Base-by-base conservation (phyloP, 768 basidiomycete genomes). In the Holtermannia corniformis region DNA sequence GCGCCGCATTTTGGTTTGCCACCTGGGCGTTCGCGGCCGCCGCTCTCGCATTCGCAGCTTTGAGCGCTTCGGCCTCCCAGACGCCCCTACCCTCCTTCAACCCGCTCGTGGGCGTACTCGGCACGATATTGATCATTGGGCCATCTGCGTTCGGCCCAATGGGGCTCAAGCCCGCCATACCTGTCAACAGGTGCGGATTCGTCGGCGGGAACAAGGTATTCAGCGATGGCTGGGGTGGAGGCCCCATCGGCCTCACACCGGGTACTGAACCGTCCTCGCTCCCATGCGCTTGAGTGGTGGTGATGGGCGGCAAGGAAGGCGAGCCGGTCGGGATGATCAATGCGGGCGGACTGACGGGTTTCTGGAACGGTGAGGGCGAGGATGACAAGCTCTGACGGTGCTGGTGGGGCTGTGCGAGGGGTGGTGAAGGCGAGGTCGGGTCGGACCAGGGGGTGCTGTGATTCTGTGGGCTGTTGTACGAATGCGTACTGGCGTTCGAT, bases 101-200 rank as follows among this genome's bases (percentile, higher is more conserved):
- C 12, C 66, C 66, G 22, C 62, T 63, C 32, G 65, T 65, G 2
- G 66, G 66, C 20, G 66, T 68, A 58, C 66, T 68, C 13, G 66
- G 66, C 48, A 65, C 63, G 13, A 68, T 53, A 44, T 56, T 65
- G 47, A 68, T 68, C 56, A 59, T 58, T 10, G 66, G 66, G 5
- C 66, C 66, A 50, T 65, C 66, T 11, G 58, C 63, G 54, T 55
- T 63, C 12, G 66, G 63, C 4, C 56, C 63, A 40, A 68, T 65
- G 7, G 66, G 66, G 45, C 66, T 68, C 51, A 68, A 63, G 12
- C 66, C 66, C 21, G 59, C 59, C 66, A 68, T 68, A 5, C 66
- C 66, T 11, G 66, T 59, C 25, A 66, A 28, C 19, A 67, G 49
- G 3, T 58, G 58, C 0, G 66, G 66, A 55, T 68, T 65, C 5